Base-by-base conservation (phyloP, 805 yeast species). In the Yarrowia yakushimensis region DNA sequence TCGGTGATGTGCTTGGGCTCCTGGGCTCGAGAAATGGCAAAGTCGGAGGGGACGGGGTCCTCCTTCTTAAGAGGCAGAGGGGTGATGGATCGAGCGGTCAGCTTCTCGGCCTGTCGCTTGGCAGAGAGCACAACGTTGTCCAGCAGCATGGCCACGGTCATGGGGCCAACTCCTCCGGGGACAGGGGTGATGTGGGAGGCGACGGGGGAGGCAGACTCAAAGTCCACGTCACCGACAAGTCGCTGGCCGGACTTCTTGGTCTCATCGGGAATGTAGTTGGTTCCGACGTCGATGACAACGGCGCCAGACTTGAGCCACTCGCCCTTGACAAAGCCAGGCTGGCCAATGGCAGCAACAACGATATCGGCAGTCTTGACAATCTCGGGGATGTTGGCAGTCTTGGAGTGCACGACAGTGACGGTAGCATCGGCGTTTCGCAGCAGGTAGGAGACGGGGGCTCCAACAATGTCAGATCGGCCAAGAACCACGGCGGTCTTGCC, bases 101-200 rank as follows among this genome's bases (percentile, higher is more conserved):
- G 74, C 45, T 73, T 72, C 43, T 68, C 71, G 60, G 74, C 79
- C 70, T 80, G 83, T 63, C 81, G 76, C 68, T 87, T 80, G 20
- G 98, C 97, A 48, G 97, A 90, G 66, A 82, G 79, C 63, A 87
- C 80, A 12, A 93, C 94, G 71, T 94, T 93, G 67, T 87, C 83
- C 68, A 93, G 83, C 65, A 93, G 84, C 97, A 92, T 91, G 54
- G 97, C 97, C 48, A 93, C 97, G 25, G 99, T 93, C 98, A 93
- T 93, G 67, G 99, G 99, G 42, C 99, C 99, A 65, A 93, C 98
- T 69, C 98, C 98, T 70, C 98, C 98, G 23, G 99, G 99, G 54
- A 93, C 99, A 11, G 99, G 98, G 4, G 98, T 92, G 66, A 93
- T 81, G 69, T 81, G 83, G 12, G 85, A 77, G 4, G 92, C 94